Conservation (phyloP, 2,329 filamentous ascomycete genomes). For the Stromatinia cepivora region DNA sequence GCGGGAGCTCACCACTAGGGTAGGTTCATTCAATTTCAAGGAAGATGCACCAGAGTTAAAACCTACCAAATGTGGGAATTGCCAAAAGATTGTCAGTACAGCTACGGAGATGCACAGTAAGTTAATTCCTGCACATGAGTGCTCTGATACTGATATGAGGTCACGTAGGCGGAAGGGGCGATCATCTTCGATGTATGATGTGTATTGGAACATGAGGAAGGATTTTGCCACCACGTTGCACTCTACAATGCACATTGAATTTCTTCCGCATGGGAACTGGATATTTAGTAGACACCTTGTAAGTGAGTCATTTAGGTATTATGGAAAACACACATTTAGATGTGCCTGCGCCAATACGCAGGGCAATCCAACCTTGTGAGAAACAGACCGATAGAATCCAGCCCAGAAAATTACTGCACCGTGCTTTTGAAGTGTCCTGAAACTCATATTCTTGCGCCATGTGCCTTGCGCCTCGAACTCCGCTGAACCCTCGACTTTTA, state of each 20-base stretch:
- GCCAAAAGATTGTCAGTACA: background rate
- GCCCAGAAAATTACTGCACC: background rate
- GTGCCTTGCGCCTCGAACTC: background rate
- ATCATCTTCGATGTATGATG: background rate
- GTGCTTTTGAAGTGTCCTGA: background rate
- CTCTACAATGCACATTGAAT: too few relatives aligned
- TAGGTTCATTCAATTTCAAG: background rate
- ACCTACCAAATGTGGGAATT: background rate
- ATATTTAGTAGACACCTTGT: background rate
- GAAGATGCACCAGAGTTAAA: constrained; percentile 4
- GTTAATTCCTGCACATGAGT: background rate
- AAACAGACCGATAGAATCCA: background rate
- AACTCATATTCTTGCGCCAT: background rate
- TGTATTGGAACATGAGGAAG: background rate
- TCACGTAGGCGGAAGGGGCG: background rate
- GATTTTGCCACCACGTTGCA: background rate
- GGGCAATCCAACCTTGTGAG: too few relatives aligned
- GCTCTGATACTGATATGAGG: background rate
- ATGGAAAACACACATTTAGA: background rate
- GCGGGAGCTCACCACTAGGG: background rate
- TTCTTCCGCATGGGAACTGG: background rate
- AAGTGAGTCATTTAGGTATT: too few relatives aligned
- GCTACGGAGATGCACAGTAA: background rate
- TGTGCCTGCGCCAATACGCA: background rate
- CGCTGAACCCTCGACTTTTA: background rate